phyloP scores from a whole-genome alignment of 441 rosid species.

The Populus hybrid region DNA sequence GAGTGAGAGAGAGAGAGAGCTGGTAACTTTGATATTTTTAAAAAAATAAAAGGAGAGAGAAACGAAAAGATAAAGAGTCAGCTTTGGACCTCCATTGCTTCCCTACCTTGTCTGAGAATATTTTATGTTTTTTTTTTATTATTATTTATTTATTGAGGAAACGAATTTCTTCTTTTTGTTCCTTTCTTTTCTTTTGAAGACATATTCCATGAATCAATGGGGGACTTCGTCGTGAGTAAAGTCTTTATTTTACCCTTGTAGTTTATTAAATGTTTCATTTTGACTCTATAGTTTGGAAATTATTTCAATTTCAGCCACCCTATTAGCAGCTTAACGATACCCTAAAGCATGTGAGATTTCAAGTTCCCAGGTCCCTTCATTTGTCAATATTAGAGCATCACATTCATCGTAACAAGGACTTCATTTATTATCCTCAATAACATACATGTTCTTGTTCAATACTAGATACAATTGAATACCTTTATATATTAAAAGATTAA shows the following conservation, averaged over 20 bases:
- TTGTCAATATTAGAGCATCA: too few species aligned
- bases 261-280: background rate
- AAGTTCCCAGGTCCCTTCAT: too few species aligned
- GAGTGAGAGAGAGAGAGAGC: background rate
- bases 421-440: too few species aligned
- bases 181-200: background rate
- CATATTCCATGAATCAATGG: background rate
- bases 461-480: too few species aligned
- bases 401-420: too few species aligned
- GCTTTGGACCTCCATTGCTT: slow-evolving; percentile 29
- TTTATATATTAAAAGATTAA: too few species aligned
- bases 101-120: slow-evolving; percentile 20
- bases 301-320: background rate
- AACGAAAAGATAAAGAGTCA: slow-evolving; percentile 15
- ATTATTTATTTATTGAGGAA: background rate
- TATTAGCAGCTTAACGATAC: too few species aligned
- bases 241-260: background rate
- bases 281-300: background rate
- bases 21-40: background rate
- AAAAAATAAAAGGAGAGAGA: background rate
- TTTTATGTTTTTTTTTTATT: background rate
- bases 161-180: background rate
- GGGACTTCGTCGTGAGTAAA: background rate
- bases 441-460: too few species aligned
- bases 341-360: too few species aligned